These are phyloP conservation scores for Kurtzmaniella quercitrusa DNA, from an alignment of 1,139 yeast species.

Conservation along the genomic window DNA sequence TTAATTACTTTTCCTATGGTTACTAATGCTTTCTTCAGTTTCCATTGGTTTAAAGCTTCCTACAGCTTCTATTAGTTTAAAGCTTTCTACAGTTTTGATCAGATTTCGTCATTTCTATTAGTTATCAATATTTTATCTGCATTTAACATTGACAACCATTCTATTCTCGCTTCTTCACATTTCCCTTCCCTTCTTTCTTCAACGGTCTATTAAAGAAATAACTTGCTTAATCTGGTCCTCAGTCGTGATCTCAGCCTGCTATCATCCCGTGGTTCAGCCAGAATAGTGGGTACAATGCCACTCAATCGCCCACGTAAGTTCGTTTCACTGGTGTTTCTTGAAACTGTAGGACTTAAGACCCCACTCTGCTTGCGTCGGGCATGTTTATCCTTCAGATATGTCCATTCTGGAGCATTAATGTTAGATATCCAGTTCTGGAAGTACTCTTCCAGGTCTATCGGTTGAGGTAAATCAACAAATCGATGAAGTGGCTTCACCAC, in stretches of 20 bases:
- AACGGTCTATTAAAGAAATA: conserved; percentile 1
- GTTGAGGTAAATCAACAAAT: conserved; percentile 24
- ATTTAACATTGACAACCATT: too few relatives aligned
- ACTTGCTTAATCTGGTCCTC: conserved; percentile 6
- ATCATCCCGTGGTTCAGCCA: background rate
- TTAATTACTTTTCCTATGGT: too few relatives aligned
- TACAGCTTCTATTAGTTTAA: too few relatives aligned
- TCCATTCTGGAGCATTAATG: conserved; percentile 17
- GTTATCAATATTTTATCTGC: too few relatives aligned
- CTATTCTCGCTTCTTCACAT: too few relatives aligned
- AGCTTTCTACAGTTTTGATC: too few relatives aligned
- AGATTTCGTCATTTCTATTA: too few relatives aligned
- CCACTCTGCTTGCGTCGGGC: conserved; percentile 7
- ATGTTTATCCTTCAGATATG: conserved; percentile 16
- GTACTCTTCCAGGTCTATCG: conserved; percentile 27
- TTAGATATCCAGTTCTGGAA: conserved; percentile 27
- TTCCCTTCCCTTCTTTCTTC: too few relatives aligned
- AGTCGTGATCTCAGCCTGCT: conserved; percentile 5
- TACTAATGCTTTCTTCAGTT: too few relatives aligned
- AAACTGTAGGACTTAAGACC: conserved; percentile 4
- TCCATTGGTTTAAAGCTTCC: too few relatives aligned
- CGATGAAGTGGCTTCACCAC: conserved; percentile 58
- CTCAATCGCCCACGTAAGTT: conserved; percentile 3
- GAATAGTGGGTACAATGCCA: background rate
- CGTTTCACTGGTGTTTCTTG: conserved; percentile 3